Evolutionary conservation across 805 yeast species (phyloP), one percentile per base, ranked within the genome.

Genomic region (Brettanomyces sp.): DNA sequence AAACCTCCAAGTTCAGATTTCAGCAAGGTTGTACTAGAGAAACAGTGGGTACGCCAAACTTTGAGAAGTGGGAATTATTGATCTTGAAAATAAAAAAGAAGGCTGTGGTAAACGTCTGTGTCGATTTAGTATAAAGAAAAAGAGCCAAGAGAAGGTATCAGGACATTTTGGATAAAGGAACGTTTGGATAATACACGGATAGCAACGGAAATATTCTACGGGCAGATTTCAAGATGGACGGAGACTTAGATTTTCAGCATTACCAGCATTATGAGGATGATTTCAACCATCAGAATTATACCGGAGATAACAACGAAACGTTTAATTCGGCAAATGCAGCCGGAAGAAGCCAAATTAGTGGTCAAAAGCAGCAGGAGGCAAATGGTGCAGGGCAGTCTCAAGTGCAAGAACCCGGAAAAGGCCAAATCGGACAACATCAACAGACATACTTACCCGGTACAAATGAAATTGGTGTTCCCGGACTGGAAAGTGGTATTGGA

Each of bases 161-260:
- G 11, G 32, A 28, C 32, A 28, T 28, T 9, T 28, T 7, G 32
- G 32, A 9, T 28, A 9, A 7, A 7, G 7, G 7, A 28, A 28
- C 11, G 9, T 28, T 28, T 28, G 11, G 32, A 28, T 28, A 28
- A 28, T 28, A 28, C 7, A 28, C 32, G 32, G 7, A 28, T 28
- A 28, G 32, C 18, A 2, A 18, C 18, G 32, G 11, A 9, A 28
- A 9, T 28, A 7, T 28, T 28, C 11, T 28, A 28, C 2, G 32
- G 32, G 11, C 11, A 6, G 32, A 28, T 7, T 7, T 2, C 32
- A 28, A 6, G 5, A 21, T 41, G n/a, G 36, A 41, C 37, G 33
- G 30, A 18, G 38, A 35, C 22, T 9, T 39, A 33, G 45, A 43
- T 28, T 36, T 43, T 40, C 41, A 39, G 36, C 25, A 23, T 33